These are phyloP conservation scores for Ceratopteris richardii DNA, from an alignment of 75 land plant genomes.

Conservation along the genomic window DNA sequence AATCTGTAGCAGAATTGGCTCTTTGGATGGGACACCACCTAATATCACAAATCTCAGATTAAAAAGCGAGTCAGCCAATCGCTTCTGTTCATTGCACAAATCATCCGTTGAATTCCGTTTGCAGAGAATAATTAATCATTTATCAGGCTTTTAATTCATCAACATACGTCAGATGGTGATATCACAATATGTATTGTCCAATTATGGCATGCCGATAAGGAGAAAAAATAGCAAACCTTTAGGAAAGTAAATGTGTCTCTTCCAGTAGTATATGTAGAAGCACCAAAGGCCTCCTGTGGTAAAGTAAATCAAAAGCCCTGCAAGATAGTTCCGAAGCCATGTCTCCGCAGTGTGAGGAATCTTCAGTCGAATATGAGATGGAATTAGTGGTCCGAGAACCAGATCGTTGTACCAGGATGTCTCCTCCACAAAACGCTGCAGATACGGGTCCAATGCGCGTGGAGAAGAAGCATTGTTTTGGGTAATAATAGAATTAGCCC, in stretches of 20 bases:
- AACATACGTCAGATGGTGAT: too few species aligned
- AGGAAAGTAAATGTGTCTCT: constrained; percentile 55
- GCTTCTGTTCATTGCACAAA: background rate
- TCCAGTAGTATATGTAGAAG: constrained; percentile 66
- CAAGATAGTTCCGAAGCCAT: constrained; percentile 87
- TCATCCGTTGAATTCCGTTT: too few species aligned
- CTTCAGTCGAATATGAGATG: constrained; percentile 19
- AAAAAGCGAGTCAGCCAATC: background rate
- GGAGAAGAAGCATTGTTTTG: too few species aligned
- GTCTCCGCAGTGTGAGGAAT: constrained; percentile 53
- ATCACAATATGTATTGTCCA: too few species aligned
- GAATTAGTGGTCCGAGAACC: constrained; percentile 42
- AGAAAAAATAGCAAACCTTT: constrained; percentile 61
- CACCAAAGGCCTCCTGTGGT: constrained; percentile 84
- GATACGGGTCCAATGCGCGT: background rate
- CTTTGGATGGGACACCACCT: constrained; percentile 71
- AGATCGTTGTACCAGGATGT: constrained; percentile 44
- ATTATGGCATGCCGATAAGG: too few species aligned
- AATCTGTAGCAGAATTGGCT: constrained; percentile 71
- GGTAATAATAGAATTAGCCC: too few species aligned
- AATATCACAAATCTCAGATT: too few species aligned
- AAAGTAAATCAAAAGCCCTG: constrained; percentile 62
- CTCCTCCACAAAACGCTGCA: constrained; percentile 40
- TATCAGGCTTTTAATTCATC: too few species aligned
- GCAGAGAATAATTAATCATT: too few species aligned